Conservation (phyloP, 768 basidiomycete species). For the Russula griseocarnosa region DNA sequence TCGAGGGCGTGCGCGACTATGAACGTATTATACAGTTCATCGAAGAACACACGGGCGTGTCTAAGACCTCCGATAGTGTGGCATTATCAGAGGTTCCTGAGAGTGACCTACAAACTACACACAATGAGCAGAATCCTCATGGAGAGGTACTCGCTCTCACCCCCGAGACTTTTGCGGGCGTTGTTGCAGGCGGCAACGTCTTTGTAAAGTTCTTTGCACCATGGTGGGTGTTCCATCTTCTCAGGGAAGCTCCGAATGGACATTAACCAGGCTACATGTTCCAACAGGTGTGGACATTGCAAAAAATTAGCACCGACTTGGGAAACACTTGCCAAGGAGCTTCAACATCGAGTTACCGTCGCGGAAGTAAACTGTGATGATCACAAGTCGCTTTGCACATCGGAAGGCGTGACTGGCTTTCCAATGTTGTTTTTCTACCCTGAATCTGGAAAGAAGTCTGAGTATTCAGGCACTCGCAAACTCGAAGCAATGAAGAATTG, state of each 20-base stretch:
- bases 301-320: conserved; percentile 87
- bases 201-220: conserved; percentile 88
- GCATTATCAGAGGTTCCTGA: conserved; percentile 32
- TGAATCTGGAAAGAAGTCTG: conserved; percentile 48
- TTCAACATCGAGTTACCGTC: conserved; percentile 69
- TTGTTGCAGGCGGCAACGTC: conserved; percentile 45
- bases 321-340: conserved; percentile 63
- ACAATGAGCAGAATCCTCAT: conserved; percentile 35
- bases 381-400: conserved; percentile 59
- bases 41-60: conserved; percentile 39
- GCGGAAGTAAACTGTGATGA: conserved; percentile 90
- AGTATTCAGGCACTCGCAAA: conserved; percentile 72
- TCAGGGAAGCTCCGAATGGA: not conserved
- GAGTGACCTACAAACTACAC: conserved; percentile 36
- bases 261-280: not conserved
- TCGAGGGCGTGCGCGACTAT: conserved; percentile 50
- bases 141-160: conserved; percentile 42
- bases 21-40: conserved; percentile 56
- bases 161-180: conserved; percentile 47
- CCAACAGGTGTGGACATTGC: conserved; percentile 83
- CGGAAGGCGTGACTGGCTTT: conserved; percentile 70
- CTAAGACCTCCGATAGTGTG: conserved; percentile 22
- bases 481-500: conserved; percentile 70
- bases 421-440: conserved; percentile 76
- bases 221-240: conserved; percentile 46